Percentiles rank a stretch among this genome's conserved stretches.
phyloP scores from a whole-genome alignment of 257 asterid genomes.

The Solanum okadae region DNA sequence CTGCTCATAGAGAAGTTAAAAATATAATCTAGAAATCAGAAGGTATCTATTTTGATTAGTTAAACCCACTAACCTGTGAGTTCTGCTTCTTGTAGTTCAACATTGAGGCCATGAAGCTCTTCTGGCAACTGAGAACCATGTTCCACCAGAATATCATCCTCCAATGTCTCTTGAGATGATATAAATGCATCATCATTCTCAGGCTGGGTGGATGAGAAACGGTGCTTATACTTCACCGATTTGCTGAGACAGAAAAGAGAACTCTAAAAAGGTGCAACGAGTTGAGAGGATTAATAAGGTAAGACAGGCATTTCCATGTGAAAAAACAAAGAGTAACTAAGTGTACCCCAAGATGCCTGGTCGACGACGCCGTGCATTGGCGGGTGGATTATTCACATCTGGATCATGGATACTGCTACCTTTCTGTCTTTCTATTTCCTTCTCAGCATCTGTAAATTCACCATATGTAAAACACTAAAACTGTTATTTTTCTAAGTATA shows the following conservation, averaged over 20 bases:
- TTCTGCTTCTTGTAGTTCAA: conserved; percentile 35
- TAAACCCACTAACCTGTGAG: conserved; percentile 40
- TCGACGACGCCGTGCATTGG: conserved; percentile 38
- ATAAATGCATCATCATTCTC: conserved; percentile 32
- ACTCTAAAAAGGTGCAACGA: not conserved
- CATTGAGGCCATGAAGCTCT: conserved; percentile 13
- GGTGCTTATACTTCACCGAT: conserved; percentile 46
- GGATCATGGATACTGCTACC: conserved; percentile 32
- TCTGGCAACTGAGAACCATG: conserved; percentile 21
- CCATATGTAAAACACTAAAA: not conserved
- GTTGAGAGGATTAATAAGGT: not conserved
- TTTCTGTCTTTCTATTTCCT: conserved; percentile 61
- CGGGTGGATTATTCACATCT: conserved; percentile 25
- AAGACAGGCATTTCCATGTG: not conserved
- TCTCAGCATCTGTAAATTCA: conserved; percentile 49
- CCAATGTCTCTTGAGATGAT: conserved; percentile 35
- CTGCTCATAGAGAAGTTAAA: not conserved
- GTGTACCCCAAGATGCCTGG: conserved; percentile 71
- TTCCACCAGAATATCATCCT: conserved; percentile 20
- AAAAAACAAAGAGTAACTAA: not conserved
- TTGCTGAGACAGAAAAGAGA: conserved; percentile 30
- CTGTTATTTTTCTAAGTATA: not conserved
- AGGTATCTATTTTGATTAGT: not conserved
- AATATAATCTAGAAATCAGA: not conserved
- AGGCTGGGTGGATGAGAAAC: conserved; percentile 21